Conservation (phyloP, 31 red algal genomes). For the Odonthalia washingtoniensis region DNA sequence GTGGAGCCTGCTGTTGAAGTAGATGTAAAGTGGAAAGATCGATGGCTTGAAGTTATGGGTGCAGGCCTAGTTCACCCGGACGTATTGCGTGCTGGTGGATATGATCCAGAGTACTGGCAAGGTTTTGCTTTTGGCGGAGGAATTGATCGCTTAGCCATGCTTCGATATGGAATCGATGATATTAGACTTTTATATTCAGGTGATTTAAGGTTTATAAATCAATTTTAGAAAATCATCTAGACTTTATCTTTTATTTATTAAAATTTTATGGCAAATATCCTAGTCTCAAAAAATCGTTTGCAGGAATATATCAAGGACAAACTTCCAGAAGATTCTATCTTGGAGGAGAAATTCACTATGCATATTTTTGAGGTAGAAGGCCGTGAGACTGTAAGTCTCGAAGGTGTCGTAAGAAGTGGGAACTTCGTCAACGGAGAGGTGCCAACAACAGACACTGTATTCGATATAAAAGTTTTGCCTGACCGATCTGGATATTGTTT, state of each 20-base stretch:
- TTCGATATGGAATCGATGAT: slow-evolving; percentile 28
- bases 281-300: slow-evolving; percentile 5
- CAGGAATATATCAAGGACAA: slow-evolving; percentile 9
- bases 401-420: neutral
- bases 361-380: slow-evolving; percentile 20
- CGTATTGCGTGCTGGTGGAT: slow-evolving; percentile 22
- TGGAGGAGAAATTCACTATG: slow-evolving; percentile 3
- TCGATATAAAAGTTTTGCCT: slow-evolving; percentile 3
- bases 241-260: too few species aligned
- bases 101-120: neutral
- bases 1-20: slow-evolving; percentile 23
- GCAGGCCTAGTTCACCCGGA: slow-evolving; percentile 37
- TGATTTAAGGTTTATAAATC: slow-evolving; percentile 46
- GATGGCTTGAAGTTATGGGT: slow-evolving; percentile 48
- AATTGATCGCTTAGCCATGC: slow-evolving; percentile 40
- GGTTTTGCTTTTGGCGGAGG: slow-evolving; percentile 48
- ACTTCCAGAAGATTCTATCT: neutral
- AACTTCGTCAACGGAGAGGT: too few species aligned
- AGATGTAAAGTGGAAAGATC: slow-evolving; percentile 27
- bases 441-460: too few species aligned
- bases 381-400: neutral
- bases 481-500: slow-evolving; percentile 12
- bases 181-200: slow-evolving; percentile 21
- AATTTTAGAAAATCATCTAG: slow-evolving; percentile 16
- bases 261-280: neutral